phyloP scores from a whole-genome alignment of 2,329 filamentous ascomycete genomes.

The Fusarium metavorans region DNA sequence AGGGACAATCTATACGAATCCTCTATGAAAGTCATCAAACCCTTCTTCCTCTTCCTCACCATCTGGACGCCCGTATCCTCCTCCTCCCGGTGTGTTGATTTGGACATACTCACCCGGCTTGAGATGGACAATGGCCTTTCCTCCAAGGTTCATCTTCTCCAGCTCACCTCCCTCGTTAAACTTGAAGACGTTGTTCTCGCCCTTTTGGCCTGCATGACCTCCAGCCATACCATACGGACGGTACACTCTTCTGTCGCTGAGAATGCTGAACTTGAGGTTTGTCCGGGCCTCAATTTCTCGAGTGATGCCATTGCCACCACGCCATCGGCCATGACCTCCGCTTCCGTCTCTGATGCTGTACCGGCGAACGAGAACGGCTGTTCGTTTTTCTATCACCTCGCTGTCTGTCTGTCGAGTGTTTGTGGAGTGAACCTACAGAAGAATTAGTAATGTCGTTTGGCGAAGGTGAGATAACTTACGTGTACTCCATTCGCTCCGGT shows the following conservation, averaged over 20 bases:
- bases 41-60: neutral
- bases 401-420: slow-evolving; percentile 87
- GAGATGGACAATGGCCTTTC: slow-evolving; percentile 48
- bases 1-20: slow-evolving; percentile 1
- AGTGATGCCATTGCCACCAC: slow-evolving; percentile 50
- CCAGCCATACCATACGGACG: slow-evolving; percentile 51
- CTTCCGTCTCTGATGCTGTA: slow-evolving; percentile 46
- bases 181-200: slow-evolving; percentile 46
- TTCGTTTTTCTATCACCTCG: slow-evolving; percentile 71
- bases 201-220: slow-evolving; percentile 43
- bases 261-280: slow-evolving; percentile 49
- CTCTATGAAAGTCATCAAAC: slow-evolving; percentile 16
- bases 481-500: slow-evolving; percentile 81
- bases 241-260: slow-evolving; percentile 52
- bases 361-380: slow-evolving; percentile 49
- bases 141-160: slow-evolving; percentile 37
- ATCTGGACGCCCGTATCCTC: slow-evolving; percentile 40
- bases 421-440: slow-evolving; percentile 75
- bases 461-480: slow-evolving; percentile 57
- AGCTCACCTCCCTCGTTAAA: slow-evolving; percentile 43
- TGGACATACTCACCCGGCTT: slow-evolving; percentile 50
- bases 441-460: slow-evolving; percentile 49
- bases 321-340: slow-evolving; percentile 47
- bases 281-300: slow-evolving; percentile 52
- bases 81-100: slow-evolving; percentile 52